Evolutionary conservation across 768 basidiomycete genomes (phyloP).

Genomic region (Ephemerocybe angulata): DNA sequence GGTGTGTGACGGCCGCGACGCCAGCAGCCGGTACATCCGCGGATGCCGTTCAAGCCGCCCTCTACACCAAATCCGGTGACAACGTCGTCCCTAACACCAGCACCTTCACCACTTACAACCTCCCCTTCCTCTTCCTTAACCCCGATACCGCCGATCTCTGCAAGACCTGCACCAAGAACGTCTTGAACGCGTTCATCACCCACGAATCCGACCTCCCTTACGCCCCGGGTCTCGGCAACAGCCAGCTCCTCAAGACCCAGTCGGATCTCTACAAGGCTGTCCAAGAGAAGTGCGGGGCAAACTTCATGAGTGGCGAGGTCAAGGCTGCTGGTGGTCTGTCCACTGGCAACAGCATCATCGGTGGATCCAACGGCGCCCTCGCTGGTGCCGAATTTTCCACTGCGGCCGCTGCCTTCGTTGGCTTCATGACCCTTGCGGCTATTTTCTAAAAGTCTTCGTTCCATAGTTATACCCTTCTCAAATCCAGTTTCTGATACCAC

Average conservation of each 20-base stretch:
- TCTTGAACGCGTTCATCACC: slow-evolving; percentile 72
- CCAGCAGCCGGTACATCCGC: slow-evolving; percentile 24
- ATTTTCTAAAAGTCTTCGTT: slow-evolving; percentile 19
- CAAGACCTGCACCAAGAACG: slow-evolving; percentile 73
- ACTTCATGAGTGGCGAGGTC: slow-evolving; percentile 66
- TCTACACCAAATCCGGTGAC: slow-evolving; percentile 25
- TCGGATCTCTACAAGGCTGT: slow-evolving; percentile 60
- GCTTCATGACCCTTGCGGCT: slow-evolving; percentile 23
- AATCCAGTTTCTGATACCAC: slow-evolving; percentile 3
- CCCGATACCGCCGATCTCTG: slow-evolving; percentile 59
- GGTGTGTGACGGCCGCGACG: slow-evolving; percentile 58
- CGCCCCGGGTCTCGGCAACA: slow-evolving; percentile 65
- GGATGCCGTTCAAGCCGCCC: slow-evolving; percentile 9
- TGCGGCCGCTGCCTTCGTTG: slow-evolving; percentile 23
- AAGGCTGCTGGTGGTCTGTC: slow-evolving; percentile 59
- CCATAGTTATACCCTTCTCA: background rate
- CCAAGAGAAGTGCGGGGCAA: slow-evolving; percentile 58
- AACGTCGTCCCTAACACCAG: slow-evolving; percentile 52
- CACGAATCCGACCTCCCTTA: slow-evolving; percentile 74
- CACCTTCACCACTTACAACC: slow-evolving; percentile 53
- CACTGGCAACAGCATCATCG: slow-evolving; percentile 25
- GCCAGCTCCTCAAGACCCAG: slow-evolving; percentile 66
- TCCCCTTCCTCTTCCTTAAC: slow-evolving; percentile 77
- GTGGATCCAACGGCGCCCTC: slow-evolving; percentile 22
- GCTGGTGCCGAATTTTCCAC: slow-evolving; percentile 19